Base-by-base conservation (phyloP, 140 eudicot species). In the Oenanthe javanica region DNA sequence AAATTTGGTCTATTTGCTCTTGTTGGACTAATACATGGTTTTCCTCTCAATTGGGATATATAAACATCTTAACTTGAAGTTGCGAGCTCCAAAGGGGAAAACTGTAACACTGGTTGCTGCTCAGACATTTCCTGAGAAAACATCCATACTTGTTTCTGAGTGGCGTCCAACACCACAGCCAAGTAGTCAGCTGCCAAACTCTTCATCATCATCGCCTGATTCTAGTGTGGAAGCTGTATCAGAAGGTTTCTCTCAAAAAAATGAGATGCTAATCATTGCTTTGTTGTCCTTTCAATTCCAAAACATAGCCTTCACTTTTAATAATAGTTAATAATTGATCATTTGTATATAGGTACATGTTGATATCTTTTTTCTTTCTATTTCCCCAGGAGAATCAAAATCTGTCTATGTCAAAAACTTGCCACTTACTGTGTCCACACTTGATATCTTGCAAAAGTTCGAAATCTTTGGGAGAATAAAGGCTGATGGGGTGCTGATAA, bases 401-500 rank as follows among this genome's bases (percentile, higher is more conserved):
- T 92, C 97, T 70, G 96, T 94, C 78, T 92, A 94, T 74, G 98
- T 94, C 82, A 90, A 92, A 86, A 94, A 91, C 81, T 86, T 94
- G 89, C 97, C 98, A 27, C 80, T 91, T 55, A 66, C 90, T 51
- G 88, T 90, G 64, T 85, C 98, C 6, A 85, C 74, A 48, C 77
- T 75, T 19, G 97, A 94, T 71, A 85, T 94, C 50, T 66, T 64
- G 79, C 84, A 87, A 76, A 94, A 94, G 86, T 92, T 94, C 63
- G 83, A 88, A 86, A 90, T 83, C 69, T 94, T 87, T 64, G 99
- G 99, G 72, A 87, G 54, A 82, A 87, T 94, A 80, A 90, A 83
- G 82, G 85, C 83, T 15, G 96, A 90, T 87, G 97, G 97, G 1
- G 92, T 94, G 57, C 85, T 92, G 76, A 69, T 94, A 77, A 89